Evolutionary conservation across 2,329 filamentous ascomycete genomes (phyloP), one percentile per base, ranked within the genome.

Genomic region (Xylaria sp.): DNA sequence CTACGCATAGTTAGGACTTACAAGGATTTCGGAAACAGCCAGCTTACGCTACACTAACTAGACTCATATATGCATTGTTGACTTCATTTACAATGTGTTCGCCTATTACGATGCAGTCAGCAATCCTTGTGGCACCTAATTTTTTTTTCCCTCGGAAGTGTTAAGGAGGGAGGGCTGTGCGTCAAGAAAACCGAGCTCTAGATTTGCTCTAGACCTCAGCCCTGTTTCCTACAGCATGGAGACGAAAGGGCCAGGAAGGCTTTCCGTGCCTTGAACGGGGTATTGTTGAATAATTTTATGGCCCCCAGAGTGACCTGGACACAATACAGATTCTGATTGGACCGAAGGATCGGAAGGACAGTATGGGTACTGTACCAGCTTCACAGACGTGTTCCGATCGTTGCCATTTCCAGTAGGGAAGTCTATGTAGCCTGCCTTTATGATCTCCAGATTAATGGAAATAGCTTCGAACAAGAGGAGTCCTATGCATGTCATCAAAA

Each of bases 181-280:
- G 28, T 55, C 8, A 55, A 37, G n/a, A n/a, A 55, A 3, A 1
- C 12, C 25, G 20, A 23, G 20, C 18, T 48, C n/a, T 12, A 48
- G 46, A 23, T 23, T 48, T 48, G 50, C 39, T 66, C 41, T 62
- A 54, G 51, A 51, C 28, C 51, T 66, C 64, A 66, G 64, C 64
- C 64, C 58, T 66, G 48, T 44, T 60, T 55, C 28, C 32, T 46
- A 28, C 44, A 37, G 48, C 37, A 37, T 46, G 60, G 60, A 48
- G 48, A 46, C 18, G 23, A 20, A 23, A 13, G 25, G 46, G 23
- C 52, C 18, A 56, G 32, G 28, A 39, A 41, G 52, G 62, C 18
- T 8, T 41, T 57, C 57, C 15, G 34, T 20, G 15, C 23, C 41
- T 20, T 58, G 20, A 15, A 51, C 51, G 18, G 44, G 44, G 15